Evolutionary conservation across 805 yeast genomes (phyloP).

Genomic region (Spathaspora boniae): DNA sequence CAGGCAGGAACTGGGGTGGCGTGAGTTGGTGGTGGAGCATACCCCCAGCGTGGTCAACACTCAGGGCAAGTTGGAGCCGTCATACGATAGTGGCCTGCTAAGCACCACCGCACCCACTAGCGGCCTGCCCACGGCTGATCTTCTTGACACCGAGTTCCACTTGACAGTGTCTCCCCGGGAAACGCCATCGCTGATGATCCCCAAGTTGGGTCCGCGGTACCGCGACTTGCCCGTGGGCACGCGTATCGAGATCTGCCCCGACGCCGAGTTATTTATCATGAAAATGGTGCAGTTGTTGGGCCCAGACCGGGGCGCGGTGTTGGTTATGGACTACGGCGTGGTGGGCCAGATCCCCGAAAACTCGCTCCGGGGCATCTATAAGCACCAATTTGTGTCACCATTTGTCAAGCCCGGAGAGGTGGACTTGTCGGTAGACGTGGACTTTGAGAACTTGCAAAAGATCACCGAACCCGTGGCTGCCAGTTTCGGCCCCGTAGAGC

Average conservation of each 20-base stretch:
- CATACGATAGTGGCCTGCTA: no score
- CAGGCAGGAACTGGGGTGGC: slow-evolving; percentile 67
- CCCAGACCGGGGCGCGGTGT: slow-evolving; percentile 55
- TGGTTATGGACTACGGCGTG: slow-evolving; percentile 79
- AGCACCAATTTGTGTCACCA: slow-evolving; percentile 73
- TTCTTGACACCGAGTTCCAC: slow-evolving; percentile 43
- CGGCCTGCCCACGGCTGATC: slow-evolving; percentile 5
- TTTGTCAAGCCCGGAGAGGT: slow-evolving; percentile 74
- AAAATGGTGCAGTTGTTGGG: slow-evolving; percentile 49
- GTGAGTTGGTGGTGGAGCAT: slow-evolving; percentile 70
- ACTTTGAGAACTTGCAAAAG: slow-evolving; percentile 54
- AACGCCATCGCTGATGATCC: slow-evolving; percentile 61
- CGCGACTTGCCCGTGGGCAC: slow-evolving; percentile 51
- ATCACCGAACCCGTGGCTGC: slow-evolving; percentile 11
- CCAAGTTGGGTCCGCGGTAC: slow-evolving; percentile 49
- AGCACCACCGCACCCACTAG: slow-evolving; percentile 6
- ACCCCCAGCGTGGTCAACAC: slow-evolving; percentile 34
- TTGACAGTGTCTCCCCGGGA: slow-evolving; percentile 54
- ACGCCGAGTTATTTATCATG: slow-evolving; percentile 55
- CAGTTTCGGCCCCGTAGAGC: slow-evolving; percentile 60
- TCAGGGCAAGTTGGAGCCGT: slow-evolving; percentile 23
- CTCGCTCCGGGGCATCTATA: slow-evolving; percentile 67
- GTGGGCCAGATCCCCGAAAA: slow-evolving; percentile 60
- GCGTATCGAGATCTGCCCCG: slow-evolving; percentile 72
- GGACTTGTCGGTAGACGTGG: slow-evolving; percentile 82